Percentiles rank a stretch among this genome's conserved stretches.
Evolutionary conservation across 352 stramenopile species (phyloP).

Genomic region (Lagenidium giganteum): DNA sequence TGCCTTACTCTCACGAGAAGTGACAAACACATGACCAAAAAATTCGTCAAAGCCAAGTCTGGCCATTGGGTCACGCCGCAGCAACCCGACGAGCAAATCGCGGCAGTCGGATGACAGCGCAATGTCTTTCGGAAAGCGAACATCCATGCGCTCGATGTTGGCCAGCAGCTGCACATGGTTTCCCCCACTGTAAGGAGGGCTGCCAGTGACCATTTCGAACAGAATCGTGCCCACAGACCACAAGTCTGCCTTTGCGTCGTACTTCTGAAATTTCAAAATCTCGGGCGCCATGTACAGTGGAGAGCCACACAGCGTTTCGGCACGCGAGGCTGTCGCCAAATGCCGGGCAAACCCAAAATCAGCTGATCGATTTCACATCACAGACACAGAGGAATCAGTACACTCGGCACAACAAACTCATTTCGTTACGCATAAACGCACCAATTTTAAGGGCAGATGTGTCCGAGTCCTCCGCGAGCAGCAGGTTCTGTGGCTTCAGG

Average conservation of each 20-base stretch:
- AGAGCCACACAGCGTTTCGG: slow-evolving; percentile 94
- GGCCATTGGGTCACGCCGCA: slow-evolving; percentile 83
- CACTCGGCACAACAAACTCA: background rate
- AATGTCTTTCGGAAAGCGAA: slow-evolving; percentile 83
- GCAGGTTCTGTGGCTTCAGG: slow-evolving; percentile 95
- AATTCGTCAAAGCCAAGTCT: slow-evolving; percentile 91
- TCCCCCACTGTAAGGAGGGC: slow-evolving; percentile 91
- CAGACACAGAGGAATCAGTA: slow-evolving; percentile 11
- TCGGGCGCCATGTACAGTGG: slow-evolving; percentile 98
- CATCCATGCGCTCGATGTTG: slow-evolving; percentile 91
- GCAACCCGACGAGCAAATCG: slow-evolving; percentile 61
- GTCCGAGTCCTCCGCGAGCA: slow-evolving; percentile 74
- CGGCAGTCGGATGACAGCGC: slow-evolving; percentile 80
- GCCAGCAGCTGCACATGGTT: slow-evolving; percentile 94
- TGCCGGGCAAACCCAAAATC: slow-evolving; percentile 97
- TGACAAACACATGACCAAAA: slow-evolving; percentile 74
- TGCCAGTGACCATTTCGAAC: slow-evolving; percentile 94
- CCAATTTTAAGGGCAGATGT: slow-evolving; percentile 63
- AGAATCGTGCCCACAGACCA: slow-evolving; percentile 95
- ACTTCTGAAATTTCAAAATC: slow-evolving; percentile 93
- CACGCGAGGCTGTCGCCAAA: slow-evolving; percentile 87
- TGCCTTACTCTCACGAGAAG: too few species aligned
- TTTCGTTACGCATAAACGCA: slow-evolving; percentile 8
- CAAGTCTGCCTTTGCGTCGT: slow-evolving; percentile 95
- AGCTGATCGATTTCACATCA: slow-evolving; percentile 27